Conservation (phyloP, 164 flowering plant genomes). For the Umbellularia californica region DNA sequence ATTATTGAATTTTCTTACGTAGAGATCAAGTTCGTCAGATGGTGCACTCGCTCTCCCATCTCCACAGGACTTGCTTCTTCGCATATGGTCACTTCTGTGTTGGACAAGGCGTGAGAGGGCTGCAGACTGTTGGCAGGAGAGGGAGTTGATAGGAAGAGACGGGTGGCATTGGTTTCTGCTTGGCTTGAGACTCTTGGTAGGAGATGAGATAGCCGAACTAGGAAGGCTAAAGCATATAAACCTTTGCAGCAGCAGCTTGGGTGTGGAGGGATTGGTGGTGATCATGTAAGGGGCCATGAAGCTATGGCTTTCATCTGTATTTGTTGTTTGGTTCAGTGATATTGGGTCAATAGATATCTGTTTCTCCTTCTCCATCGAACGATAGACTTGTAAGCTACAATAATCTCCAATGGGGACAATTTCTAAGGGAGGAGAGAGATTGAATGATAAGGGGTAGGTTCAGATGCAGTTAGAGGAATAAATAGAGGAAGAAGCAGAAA, state of each 20-base stretch:
- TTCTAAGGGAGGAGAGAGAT: neutral
- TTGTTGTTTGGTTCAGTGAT: constrained; percentile 33
- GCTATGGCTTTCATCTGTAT: neutral
- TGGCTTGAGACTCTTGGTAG: constrained; percentile 32
- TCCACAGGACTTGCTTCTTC: constrained; percentile 66
- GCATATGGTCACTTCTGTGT: constrained; percentile 13
- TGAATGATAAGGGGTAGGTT: neutral
- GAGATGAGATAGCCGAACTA: constrained; percentile 41
- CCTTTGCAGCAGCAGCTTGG: constrained; percentile 20
- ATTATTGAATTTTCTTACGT: constrained; percentile 10
- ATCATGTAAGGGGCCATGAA: neutral
- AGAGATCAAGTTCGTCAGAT: constrained; percentile 46
- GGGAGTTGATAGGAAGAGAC: constrained; percentile 17
- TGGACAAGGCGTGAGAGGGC: constrained; percentile 8
- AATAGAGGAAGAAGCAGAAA: neutral
- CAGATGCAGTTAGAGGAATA: neutral
- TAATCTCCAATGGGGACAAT: no score
- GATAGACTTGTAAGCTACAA: no score
- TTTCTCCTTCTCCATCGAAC: constrained; percentile 28
- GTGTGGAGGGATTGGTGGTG: neutral
- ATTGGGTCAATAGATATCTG: constrained; percentile 60
- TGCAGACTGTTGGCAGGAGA: constrained; percentile 26
- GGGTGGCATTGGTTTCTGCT: constrained; percentile 27
- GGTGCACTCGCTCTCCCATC: constrained; percentile 40
- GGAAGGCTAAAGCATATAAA: constrained; percentile 50